Evolutionary conservation across 345 rosid species (phyloP), one percentile per base, ranked within the genome.

Genomic region (Firmiana major): DNA sequence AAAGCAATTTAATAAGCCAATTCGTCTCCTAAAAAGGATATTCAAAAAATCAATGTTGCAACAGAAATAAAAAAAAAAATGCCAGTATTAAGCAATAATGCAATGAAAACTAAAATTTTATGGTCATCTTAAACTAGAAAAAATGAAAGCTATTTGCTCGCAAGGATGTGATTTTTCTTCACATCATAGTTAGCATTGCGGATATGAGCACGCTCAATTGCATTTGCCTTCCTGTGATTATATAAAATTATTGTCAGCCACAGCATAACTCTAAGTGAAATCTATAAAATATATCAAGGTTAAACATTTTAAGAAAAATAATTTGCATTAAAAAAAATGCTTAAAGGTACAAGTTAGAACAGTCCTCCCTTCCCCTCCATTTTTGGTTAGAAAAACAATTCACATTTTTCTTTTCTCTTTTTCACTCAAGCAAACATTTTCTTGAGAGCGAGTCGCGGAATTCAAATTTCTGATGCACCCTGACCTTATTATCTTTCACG

Each of bases 101-200:
- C 63, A 72, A 58, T 28, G 65, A 54, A n/a, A 13, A 45, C 10
- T 42, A 43, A 24, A 54, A 19, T 6, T 7, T 53, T 13, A 55
- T 19, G 19, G 28, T 24, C 9, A 24, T 42, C 4, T 43, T 59
- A 74, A 38, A 42, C 24, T 36, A 63, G 46, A 10, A 62, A 46
- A 42, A 48, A 75, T 36, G 63, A 17, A 57, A 36, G 40, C 75
- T 12, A 46, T 22, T 70, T 67, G 58, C 94, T 91, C 88, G 90
- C 98, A 77, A 91, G 84, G 77, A 88, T 79, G 83, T 94, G 92
- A 63, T 86, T 86, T 82, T 87, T 90, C 82, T 79, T 89, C 38
- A 82, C 79, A 82, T 88, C 88, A 82, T 87, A 94, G 67, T 92
- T 92, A 72, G 90, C 81, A 75, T 86, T 81, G 46, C 85, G 92